Evolutionary conservation across 2,329 filamentous ascomycete species (phyloP), one percentile per base, ranked within the genome.

Genomic region (Verticillium tricorpus): DNA sequence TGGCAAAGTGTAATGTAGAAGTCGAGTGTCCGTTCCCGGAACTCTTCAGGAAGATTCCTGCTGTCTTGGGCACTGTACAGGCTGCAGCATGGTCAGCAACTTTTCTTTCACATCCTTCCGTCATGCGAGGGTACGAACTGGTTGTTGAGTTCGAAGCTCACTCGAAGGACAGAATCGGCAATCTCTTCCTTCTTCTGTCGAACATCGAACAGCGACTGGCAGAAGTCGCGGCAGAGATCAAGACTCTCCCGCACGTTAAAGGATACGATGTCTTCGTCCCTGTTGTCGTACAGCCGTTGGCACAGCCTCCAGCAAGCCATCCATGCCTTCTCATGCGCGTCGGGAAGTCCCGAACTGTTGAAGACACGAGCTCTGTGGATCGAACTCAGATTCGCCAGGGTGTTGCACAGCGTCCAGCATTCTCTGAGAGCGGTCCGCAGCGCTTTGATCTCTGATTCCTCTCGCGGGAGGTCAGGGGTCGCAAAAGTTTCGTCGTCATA

Each of bases 1-100:
- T 97, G 94, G 70, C 94, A 97, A 2, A 98, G 76, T 0, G 94
- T 96, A 67, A 97, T 90, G 70, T 97, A 97, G 69, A 97, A 97
- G 70, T 97, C 94, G 61, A 98, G 76, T 0, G 94, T 97, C 62
- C 93, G 83, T 74, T 97, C 93, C 59, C 90, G 86, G 72, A 98
- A 97, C 0, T 89, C 87, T 69, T 96, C 91, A 0, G 93, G 94
- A 4, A 97, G 80, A 60, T 85, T 89, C 35, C 90, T 86, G 72
- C 76, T 80, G 67, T 96, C 92, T 70, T 97, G 92, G 1, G 92
- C 93, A 71, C 94, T 97, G 77, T 94, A 97, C 2, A 98, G 82
- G 73, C 85, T 87, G 45, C 25, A 56, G 64, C 31, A 57, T 15
- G 31, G 31, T 61, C 15, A 31, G 55, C 45, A 32, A 25, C 5